phyloP scores from a whole-genome alignment of 1,139 yeast species.

The Pneumocystis carinii region DNA sequence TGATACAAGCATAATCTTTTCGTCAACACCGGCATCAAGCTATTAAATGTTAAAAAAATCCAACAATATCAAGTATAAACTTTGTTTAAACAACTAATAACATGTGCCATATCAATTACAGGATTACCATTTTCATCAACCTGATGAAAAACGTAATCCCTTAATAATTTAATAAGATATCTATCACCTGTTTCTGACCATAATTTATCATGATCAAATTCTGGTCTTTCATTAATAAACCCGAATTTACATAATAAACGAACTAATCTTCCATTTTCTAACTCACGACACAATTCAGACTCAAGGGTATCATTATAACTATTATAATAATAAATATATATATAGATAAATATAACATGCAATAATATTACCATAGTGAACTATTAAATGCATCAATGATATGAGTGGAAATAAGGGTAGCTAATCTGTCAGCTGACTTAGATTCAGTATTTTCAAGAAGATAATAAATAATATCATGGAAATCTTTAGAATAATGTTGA shows the following conservation, averaged over 20 bases:
- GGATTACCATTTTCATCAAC: constrained; percentile 65
- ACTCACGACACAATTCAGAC: constrained; percentile 49
- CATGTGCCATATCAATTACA: constrained; percentile 68
- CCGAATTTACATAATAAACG: constrained; percentile 69
- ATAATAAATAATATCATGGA: constrained; percentile 13
- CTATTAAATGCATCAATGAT: constrained; percentile 37
- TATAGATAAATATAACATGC: not conserved
- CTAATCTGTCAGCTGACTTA: constrained; percentile 20
- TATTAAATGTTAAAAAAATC: not conserved
- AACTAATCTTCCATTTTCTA: constrained; percentile 79
- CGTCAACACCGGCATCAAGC: constrained; percentile 83
- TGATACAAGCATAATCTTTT: constrained; percentile 61
- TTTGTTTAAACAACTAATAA: constrained; percentile 64
- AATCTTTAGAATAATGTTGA: constrained; percentile 14
- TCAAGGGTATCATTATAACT: constrained; percentile 48
- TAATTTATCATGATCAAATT: constrained; percentile 36
- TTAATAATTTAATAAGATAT: constrained; percentile 61
- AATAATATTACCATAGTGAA: constrained; percentile 28
- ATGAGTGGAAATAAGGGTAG: constrained; percentile 26
- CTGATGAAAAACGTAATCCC: constrained; percentile 77
- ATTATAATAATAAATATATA: not conserved
- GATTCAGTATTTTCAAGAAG: constrained; percentile 15
- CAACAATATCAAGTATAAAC: not conserved
- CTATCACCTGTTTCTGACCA: constrained; percentile 71
- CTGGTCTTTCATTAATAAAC: constrained; percentile 65